Base-by-base conservation (phyloP, 1,284 basidiomycete genomes). In the Ganoderma boninense region DNA sequence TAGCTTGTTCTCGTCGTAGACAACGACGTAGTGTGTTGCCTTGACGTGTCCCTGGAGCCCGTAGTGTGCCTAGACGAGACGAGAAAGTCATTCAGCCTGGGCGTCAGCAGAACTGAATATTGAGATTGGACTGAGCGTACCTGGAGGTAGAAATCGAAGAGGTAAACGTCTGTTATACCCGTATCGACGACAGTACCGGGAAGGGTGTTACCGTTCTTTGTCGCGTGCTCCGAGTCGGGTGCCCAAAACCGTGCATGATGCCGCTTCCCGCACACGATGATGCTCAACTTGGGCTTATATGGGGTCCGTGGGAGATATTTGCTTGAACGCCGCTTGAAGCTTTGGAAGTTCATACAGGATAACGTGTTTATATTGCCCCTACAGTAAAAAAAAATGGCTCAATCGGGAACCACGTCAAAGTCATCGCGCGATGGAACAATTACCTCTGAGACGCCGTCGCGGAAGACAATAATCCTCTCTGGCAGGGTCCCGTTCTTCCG, bases 81-180 rank as follows among this genome's bases (percentile, higher is more conserved):
- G 23, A 52, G 13, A 10, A 49, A 23, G 49, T 7, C 11, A 52
- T 11, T 52, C 4, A 52, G 23, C 23, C 2, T 26, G 23, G 13
- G 49, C 11, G 11, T 11, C 23, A 4, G 2, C 49, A 26, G 6
- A 52, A 10, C 23, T 4, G 46, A 11, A 8, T 0, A 49, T 11
- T 10, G 6, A 2, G 44, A n/a, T 54, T 14, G 8, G 18, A 5
- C 13, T 14, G 4, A 1, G 68, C 77, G n/a, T 10, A 77, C 79
- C 83, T 94, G 93, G 0, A 95, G 86, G 76, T 93, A 94, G 77
- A 93, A 95, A 74, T 95, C 93, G 70, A 90, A 92, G 69, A 91
- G 89, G 77, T 89, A 92, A 2, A 93, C 85, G 5, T 87, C 87
- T 2, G 92, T 93, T 52, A 93, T 82, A 2, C 93, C 93, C 75